Base-by-base conservation (phyloP, 305 asterid genomes). In the Fraxinus latifolia region DNA sequence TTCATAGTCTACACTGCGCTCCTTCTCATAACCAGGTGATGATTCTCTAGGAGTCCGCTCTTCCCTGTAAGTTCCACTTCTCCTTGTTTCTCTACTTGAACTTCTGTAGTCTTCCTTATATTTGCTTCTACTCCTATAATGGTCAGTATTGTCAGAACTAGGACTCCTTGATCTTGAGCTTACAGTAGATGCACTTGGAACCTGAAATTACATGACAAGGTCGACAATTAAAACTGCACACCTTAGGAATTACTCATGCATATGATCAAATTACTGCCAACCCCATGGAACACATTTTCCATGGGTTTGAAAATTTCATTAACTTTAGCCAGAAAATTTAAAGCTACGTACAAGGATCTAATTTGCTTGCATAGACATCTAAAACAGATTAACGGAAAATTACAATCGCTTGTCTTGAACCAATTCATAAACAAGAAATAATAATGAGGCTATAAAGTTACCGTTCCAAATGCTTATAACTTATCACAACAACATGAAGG, bases 1-100 rank as follows among this genome's bases (percentile, higher is more conserved):
- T 21, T 89, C 92, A 39, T 91, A 82, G 79, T 89, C 94, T 60
- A 87, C 91, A 80, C 65, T 79, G 75, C 84, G 84, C 39, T 89
- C 93, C 76, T 72, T 88, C 47, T 88, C 92, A 83, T 80, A 89
- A 85, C 85, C 84, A 81, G 53, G 90, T 77, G 89, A 82, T 76
- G 93, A 89, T 80, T 90, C 97, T 77, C 93, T 90, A 34, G 84
- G 89, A 50, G 90, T 85, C 87, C 89, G 90, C 81, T 88, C 90
- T 81, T 89, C 94, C 81, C 93, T 79, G 58, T 84, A 87, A 77
- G 82, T 86, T 77, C 82, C 85, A 81, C 91, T 76, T 82, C 93
- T 88, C 80, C 89, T 91, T 29, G 73, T 7, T 62, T 84, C 82
- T 83, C 78, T 87, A 80, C 82, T 86, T 19, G 91, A 88, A 85